A percentile compares a stretch with the other conserved stretches of the same genome.
Conservation (phyloP, 768 basidiomycete species). For the Clitopilus hobsonii region DNA sequence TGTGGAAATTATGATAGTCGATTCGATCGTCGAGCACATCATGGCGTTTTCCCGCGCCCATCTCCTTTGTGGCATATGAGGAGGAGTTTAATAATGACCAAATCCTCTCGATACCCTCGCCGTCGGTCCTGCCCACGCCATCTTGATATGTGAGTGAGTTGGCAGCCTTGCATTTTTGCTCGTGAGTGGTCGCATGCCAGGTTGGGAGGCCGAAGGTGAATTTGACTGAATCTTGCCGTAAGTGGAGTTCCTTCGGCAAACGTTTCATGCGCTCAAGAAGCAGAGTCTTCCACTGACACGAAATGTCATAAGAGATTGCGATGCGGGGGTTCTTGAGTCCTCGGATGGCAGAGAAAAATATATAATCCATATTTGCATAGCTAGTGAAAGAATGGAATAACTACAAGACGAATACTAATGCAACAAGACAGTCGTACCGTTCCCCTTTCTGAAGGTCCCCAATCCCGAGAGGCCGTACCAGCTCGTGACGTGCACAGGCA, state of each 20-base stretch:
- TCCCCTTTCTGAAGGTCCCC: constrained; percentile 12
- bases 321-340: background rate
- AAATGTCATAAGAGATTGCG: constrained; percentile 7
- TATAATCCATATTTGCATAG: constrained; percentile 9
- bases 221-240: background rate
- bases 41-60: constrained; percentile 25
- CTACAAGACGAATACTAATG: background rate
- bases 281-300: constrained; percentile 3
- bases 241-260: background rate
- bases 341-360: constrained; percentile 5
- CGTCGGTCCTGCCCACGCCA: constrained; percentile 25
- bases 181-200: constrained; percentile 29
- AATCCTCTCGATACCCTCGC: constrained; percentile 27
- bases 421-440: constrained; percentile 4
- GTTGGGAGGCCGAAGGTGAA: constrained; percentile 24
- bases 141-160: constrained; percentile 17
- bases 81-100: constrained; percentile 24
- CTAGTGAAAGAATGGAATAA: background rate
- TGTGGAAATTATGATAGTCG: constrained; percentile 22
- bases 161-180: constrained; percentile 12
- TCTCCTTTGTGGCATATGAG: constrained; percentile 25
- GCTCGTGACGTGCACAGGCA: constrained; percentile 8
- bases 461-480: constrained; percentile 6
- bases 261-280: background rate
- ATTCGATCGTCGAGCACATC: constrained; percentile 23